phyloP scores from a whole-genome alignment of 2,329 filamentous ascomycete genomes.

The Aspergillus ibericus region DNA sequence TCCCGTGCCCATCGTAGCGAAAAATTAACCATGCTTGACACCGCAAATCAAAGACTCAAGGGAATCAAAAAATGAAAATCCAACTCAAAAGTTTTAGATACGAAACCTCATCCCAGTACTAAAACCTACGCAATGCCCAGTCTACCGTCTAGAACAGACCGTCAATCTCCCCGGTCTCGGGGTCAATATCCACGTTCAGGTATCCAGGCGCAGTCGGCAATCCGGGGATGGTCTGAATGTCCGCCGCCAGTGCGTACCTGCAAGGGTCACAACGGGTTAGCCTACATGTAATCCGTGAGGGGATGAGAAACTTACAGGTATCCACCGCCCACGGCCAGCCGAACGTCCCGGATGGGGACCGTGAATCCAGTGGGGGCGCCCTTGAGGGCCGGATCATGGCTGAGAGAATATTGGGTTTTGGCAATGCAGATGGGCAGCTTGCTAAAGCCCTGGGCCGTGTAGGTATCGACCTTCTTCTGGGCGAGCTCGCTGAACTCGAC shows the following conservation, averaged over 20 bases:
- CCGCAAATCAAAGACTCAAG: neutral
- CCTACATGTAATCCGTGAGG: slow-evolving; percentile 12
- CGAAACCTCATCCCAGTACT: neutral
- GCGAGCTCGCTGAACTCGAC: slow-evolving; percentile 94
- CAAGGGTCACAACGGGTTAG: slow-evolving; percentile 35
- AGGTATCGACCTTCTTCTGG: slow-evolving; percentile 94
- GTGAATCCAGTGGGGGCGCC: slow-evolving; percentile 93
- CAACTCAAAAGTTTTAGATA: too few relatives aligned
- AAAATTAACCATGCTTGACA: neutral
- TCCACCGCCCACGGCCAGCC: slow-evolving; percentile 90
- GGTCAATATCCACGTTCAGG: slow-evolving; percentile 82
- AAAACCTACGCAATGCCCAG: neutral
- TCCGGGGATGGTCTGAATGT: slow-evolving; percentile 97
- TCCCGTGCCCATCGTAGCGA: neutral
- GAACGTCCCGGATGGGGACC: slow-evolving; percentile 88
- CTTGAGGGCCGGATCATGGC: slow-evolving; percentile 89
- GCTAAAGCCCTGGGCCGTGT: slow-evolving; percentile 86
- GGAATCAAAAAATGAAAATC: slow-evolving; percentile 1
- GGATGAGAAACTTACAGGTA: slow-evolving; percentile 66
- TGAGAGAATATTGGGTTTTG: slow-evolving; percentile 97
- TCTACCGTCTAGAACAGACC: slow-evolving; percentile 73
- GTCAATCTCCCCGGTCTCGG: slow-evolving; percentile 80
- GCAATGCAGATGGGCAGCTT: slow-evolving; percentile 95
- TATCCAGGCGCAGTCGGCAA: slow-evolving; percentile 94
- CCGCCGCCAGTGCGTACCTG: slow-evolving; percentile 87